Percentiles rank a stretch among this genome's conserved stretches.
These are phyloP conservation scores for Globisporangium cylindrosporum DNA, from an alignment of 352 stramenopile genomes.

Conservation along the genomic window DNA sequence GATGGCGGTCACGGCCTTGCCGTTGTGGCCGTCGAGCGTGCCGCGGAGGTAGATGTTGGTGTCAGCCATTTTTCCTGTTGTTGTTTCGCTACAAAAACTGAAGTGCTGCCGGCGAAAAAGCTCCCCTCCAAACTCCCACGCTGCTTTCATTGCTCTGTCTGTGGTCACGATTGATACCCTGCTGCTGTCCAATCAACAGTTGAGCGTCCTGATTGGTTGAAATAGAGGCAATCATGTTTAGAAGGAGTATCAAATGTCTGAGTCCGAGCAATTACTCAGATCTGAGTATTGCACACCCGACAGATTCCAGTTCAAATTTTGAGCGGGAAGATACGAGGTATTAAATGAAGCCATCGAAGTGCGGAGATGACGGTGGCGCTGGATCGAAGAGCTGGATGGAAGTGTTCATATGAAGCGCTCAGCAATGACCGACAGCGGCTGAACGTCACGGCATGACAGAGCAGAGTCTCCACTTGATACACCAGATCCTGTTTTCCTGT, in stretches of 20 bases:
- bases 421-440: too few species aligned
- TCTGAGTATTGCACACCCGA: not conserved
- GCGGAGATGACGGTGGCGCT: too few species aligned
- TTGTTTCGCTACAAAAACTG: slow-evolving; percentile 20
- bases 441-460: too few species aligned
- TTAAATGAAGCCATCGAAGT: too few species aligned
- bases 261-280: not conserved
- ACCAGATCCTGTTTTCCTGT: too few species aligned
- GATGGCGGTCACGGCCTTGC: slow-evolving; percentile 92
- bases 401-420: too few species aligned
- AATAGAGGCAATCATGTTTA: not conserved
- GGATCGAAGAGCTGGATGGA: too few species aligned
- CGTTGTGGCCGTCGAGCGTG: slow-evolving; percentile 86
- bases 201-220: not conserved
- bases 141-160: too few species aligned
- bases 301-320: not conserved
- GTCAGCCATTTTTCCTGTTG: slow-evolving; percentile 55
- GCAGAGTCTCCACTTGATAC: too few species aligned
- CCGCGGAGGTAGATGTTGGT: slow-evolving; percentile 87
- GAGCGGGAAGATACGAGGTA: not conserved
- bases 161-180: not conserved
- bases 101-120: slow-evolving; percentile 5
- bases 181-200: slow-evolving; percentile 14
- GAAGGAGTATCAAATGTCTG: not conserved
- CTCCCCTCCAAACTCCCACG: not conserved